These are phyloP conservation scores for Mortierella sp. DNA, from an alignment of 371 early-diverging fungal genomes.

Conservation along the genomic window DNA sequence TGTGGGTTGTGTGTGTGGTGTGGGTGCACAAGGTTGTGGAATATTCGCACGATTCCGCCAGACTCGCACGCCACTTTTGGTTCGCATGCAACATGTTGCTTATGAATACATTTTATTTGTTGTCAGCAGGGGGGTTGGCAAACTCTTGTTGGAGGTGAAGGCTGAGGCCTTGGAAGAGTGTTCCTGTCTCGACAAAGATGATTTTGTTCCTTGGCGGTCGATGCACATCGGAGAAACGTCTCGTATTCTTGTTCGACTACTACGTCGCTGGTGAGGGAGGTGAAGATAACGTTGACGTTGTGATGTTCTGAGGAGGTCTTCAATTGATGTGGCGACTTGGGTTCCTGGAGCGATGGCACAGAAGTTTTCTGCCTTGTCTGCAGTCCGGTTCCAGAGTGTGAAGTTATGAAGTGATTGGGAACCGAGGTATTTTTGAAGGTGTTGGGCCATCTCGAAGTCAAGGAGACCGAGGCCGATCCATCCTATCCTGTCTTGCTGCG, in stretches of 20 bases:
- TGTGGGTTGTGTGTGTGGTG: neutral
- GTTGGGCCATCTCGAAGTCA: conserved; percentile 19
- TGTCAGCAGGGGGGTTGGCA: neutral
- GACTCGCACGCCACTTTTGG: neutral
- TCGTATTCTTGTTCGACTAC: conserved; percentile 24
- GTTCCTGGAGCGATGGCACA: conserved; percentile 9
- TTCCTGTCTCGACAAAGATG: conserved; percentile 39
- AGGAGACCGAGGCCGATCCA: conserved; percentile 12
- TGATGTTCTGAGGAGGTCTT: neutral
- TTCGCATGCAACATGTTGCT: neutral
- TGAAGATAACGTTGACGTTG: conserved; percentile 27
- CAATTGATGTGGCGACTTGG: conserved; percentile 11
- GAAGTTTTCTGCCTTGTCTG: conserved; percentile 11
- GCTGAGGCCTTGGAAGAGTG: conserved; percentile 24
- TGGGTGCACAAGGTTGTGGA: neutral
- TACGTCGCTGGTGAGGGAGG: conserved; percentile 28
- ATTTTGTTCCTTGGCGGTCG: neutral
- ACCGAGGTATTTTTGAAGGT: conserved; percentile 35
- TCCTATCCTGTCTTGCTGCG: neutral
- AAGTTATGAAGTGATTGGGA: neutral
- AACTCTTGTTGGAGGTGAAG: conserved; percentile 1
- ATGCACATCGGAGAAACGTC: neutral
- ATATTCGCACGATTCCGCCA: neutral
- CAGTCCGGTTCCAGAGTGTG: conserved; percentile 31
- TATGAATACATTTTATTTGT: neutral